phyloP scores from a whole-genome alignment of 371 early-diverging fungal genomes.

The Chytridium lagenaria region DNA sequence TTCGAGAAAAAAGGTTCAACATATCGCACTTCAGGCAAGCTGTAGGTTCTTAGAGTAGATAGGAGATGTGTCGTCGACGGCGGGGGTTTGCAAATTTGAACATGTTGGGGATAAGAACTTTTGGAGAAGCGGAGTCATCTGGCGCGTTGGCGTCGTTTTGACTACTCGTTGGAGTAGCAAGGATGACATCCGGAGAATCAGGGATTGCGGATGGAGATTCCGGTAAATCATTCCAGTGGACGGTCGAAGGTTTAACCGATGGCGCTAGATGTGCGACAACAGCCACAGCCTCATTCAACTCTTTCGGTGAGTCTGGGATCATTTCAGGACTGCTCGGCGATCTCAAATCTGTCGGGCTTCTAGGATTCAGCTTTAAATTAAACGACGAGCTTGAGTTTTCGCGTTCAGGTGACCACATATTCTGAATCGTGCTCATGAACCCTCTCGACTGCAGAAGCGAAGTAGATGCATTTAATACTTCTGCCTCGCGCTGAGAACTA shows the following conservation, averaged over 20 bases:
- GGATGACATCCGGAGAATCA: background rate
- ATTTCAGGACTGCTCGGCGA: too few species aligned
- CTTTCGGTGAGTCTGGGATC: too few species aligned
- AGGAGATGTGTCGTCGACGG: conserved; percentile 37
- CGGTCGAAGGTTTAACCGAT: too few species aligned
- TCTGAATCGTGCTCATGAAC: conserved; percentile 28
- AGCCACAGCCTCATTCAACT: too few species aligned
- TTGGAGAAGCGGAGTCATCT: background rate
- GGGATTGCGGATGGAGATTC: conserved; percentile 37
- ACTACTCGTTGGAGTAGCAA: background rate
- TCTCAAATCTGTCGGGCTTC: background rate
- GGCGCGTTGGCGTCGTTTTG: background rate
- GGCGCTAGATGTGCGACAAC: too few species aligned
- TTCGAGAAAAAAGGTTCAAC: conserved; percentile 70
- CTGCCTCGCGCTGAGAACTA: background rate
- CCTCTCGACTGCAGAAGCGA: background rate
- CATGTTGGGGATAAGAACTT: conserved; percentile 14
- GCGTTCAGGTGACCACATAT: conserved; percentile 39
- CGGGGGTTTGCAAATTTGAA: conserved; percentile 33
- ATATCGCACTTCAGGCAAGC: conserved; percentile 55
- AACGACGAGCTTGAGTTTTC: background rate
- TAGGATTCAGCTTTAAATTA: background rate
- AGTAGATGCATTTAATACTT: background rate
- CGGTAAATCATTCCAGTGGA: too few species aligned
- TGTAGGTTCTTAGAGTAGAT: conserved; percentile 36